Evolutionary conservation across 2,329 filamentous ascomycete genomes (phyloP).

Genomic region (Phaeoacremonium minimum): DNA sequence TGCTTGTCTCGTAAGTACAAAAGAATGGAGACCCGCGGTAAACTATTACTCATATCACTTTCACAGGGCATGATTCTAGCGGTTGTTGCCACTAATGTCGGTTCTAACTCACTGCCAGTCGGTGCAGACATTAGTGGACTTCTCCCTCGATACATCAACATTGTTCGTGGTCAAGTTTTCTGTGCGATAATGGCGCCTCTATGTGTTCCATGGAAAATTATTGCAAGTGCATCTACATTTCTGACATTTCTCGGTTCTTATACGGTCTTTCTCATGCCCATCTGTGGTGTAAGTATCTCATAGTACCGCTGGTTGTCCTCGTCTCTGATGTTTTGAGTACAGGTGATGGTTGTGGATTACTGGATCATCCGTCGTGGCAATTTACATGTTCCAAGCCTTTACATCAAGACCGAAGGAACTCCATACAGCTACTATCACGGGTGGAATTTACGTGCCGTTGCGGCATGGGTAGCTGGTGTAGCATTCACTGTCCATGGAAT

Average conservation of each 20-base stretch:
- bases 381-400: conserved; percentile 31
- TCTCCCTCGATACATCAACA: conserved; percentile 35
- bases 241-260: conserved; percentile 36
- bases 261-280: conserved; percentile 33
- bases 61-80: conserved; percentile 24
- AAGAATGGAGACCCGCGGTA: neutral
- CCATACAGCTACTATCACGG: conserved; percentile 25
- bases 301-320: neutral
- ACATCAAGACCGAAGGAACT: conserved; percentile 11
- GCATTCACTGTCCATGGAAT: conserved; percentile 26
- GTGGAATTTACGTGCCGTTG: conserved; percentile 23
- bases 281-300: conserved; percentile 15
- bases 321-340: conserved; percentile 9
- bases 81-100: conserved; percentile 32
- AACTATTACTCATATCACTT: conserved; percentile 6
- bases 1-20: conserved; percentile 16
- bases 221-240: conserved; percentile 31
- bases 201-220: conserved; percentile 35
- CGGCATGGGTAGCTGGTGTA: conserved; percentile 20
- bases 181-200: conserved; percentile 28
- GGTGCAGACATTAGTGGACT: conserved; percentile 34
- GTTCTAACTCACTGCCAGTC: conserved; percentile 32
- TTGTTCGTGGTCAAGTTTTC: conserved; percentile 33
- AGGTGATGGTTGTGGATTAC: conserved; percentile 33
- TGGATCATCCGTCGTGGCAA: conserved; percentile 29